Evolutionary conservation across 2,329 filamentous ascomycete genomes (phyloP), one percentile per base, ranked within the genome.

Genomic region (Cladosporium cucumerinum): DNA sequence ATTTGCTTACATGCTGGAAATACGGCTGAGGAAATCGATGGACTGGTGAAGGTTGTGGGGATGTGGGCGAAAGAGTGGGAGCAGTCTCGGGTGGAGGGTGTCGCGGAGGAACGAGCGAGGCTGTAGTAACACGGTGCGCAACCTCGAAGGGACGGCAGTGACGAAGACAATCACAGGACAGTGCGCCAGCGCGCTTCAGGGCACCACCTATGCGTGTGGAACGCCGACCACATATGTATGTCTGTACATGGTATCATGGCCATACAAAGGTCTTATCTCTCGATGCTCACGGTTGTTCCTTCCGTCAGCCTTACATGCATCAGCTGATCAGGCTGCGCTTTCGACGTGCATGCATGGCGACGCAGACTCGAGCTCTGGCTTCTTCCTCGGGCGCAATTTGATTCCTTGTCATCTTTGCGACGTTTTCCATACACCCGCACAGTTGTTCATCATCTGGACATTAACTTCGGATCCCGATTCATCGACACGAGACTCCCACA

Each of bases 1-100:
- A 79, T 92, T 0, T 91, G 88, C 73, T 73, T 92, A 2, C 89
- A 92, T 75, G 86, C 88, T 0, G 86, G 84, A 0, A 92, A 91
- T 67, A 87, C 85, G 0, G 66, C 77, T 7, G 76, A 79, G 5
- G 81, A 91, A 65, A 79, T 90, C 0, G 80, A 87, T 5, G 80
- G 78, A 0, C 72, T 91, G 25, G 78, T 84, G 0, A 72, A 67
- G 8, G 78, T 76, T 0, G 81, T 89, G 10, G 76, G 78, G 55
- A 67, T 72, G 1, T 89, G 87, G 87, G 73, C 81, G 10, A 55
- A 54, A 59, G 21, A 52, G 59, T 46, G 25, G 34, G 23, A 52
- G 48, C 48, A 30, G 23, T 1, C 4, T 28, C 34, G 23, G 14
- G 1, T n/a, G 28, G 7, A 10, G 14, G 3, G n/a, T 12, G 10